These are phyloP conservation scores for Calocybe gambosa DNA, from an alignment of 1,284 basidiomycete species.

Conservation along the genomic window DNA sequence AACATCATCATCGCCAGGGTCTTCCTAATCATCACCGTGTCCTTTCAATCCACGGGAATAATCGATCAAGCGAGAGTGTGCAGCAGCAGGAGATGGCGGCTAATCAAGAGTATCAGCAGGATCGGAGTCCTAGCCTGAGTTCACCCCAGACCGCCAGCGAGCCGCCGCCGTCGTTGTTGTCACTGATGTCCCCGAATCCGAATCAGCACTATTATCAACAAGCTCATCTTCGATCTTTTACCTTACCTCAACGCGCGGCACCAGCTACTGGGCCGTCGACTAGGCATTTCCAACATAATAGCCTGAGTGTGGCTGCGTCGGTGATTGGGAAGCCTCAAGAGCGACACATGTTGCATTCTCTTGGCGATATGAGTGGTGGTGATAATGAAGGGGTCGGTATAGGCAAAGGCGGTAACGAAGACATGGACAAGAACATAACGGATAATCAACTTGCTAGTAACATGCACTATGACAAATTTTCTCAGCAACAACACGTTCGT, in stretches of 20 bases:
- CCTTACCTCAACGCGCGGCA: constrained; percentile 30
- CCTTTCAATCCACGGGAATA: constrained; percentile 20
- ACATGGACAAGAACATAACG: background rate
- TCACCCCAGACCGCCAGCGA: constrained; percentile 7
- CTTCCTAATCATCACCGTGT: constrained; percentile 14
- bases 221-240: constrained; percentile 34
- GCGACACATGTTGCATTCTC: constrained; percentile 1
- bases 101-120: too few relatives aligned
- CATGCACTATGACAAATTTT: too few relatives aligned
- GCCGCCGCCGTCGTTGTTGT: background rate
- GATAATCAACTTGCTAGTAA: too few relatives aligned
- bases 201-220: constrained; percentile 24
- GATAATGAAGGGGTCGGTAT: background rate
- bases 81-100: constrained; percentile 5
- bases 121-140: constrained; percentile 5
- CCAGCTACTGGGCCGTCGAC: constrained; percentile 24
- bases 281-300: constrained; percentile 37
- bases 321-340: background rate
- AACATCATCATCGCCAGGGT: too few relatives aligned
- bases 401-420: constrained; percentile 2
- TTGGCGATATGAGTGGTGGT: too few relatives aligned
- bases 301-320: constrained; percentile 31
- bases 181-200: constrained; percentile 3
- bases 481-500: too few relatives aligned
- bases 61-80: constrained; percentile 11